A percentile compares a stretch with the other conserved stretches of the same genome.
Conservation (phyloP, 2,329 filamentous ascomycete species). For the Gliomastix tumulicola region DNA sequence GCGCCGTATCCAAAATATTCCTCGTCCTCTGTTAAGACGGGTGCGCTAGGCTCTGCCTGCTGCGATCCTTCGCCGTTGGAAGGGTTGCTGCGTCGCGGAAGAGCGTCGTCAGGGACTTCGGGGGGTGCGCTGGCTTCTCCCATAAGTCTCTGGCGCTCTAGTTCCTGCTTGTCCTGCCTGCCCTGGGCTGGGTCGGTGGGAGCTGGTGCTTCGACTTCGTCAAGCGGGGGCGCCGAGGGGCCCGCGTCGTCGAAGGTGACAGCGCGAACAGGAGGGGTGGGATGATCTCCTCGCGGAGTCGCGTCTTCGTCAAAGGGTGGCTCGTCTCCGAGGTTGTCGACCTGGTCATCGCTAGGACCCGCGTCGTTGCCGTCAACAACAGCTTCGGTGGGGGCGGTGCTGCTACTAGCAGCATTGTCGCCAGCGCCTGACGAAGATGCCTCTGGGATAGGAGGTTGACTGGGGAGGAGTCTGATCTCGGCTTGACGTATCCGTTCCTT, state of each 20-base stretch:
- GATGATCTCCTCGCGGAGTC: too few relatives aligned
- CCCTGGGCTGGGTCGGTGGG: constrained; percentile 43
- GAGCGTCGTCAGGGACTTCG: constrained; percentile 48
- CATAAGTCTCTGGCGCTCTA: constrained; percentile 60
- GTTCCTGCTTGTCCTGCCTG: constrained; percentile 78
- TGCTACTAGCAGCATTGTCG: too few relatives aligned
- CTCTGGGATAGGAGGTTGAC: constrained; percentile 62
- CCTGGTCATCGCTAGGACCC: too few relatives aligned
- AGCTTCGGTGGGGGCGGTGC: too few relatives aligned
- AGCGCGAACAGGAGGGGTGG: too few relatives aligned
- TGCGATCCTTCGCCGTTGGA: constrained; percentile 19
- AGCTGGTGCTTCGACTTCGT: constrained; percentile 18
- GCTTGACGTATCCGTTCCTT: constrained; percentile 75
- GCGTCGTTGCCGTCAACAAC: too few relatives aligned
- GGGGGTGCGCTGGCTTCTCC: constrained; percentile 58
- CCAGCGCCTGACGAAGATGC: too few relatives aligned
- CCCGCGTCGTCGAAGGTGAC: too few relatives aligned
- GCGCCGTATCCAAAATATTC: constrained; percentile 29
- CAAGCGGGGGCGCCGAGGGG: constrained; percentile 26
- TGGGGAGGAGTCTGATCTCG: constrained; percentile 75
- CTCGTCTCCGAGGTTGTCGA: too few relatives aligned
- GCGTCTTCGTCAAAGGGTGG: too few relatives aligned
- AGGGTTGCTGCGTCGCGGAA: constrained; percentile 20
- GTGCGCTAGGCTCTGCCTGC: constrained; percentile 46
- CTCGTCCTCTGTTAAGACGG: constrained; percentile 48